These are phyloP conservation scores for Talaromyces ruber DNA, from an alignment of 495 filamentous ascomycete genomes.

Conservation along the genomic window DNA sequence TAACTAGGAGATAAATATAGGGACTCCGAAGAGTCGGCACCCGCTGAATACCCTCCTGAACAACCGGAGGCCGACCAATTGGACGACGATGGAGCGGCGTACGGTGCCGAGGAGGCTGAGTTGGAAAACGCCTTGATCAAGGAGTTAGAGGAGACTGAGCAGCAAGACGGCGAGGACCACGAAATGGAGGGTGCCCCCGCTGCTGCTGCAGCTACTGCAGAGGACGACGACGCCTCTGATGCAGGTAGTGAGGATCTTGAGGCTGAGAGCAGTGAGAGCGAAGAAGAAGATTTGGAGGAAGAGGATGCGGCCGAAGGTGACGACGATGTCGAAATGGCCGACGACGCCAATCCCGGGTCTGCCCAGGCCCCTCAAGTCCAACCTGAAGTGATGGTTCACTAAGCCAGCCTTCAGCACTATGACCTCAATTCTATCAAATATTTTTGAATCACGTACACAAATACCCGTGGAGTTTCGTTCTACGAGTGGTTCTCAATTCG, in stretches of 20 bases:
- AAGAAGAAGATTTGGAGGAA: constrained; percentile 76
- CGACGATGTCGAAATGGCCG: constrained; percentile 79
- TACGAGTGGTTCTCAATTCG: constrained; percentile 6
- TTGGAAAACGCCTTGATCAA: constrained; percentile 43
- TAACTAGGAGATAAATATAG: constrained; percentile 32
- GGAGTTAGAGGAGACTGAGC: constrained; percentile 52
- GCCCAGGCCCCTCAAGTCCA: constrained; percentile 27
- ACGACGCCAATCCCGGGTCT: constrained; percentile 34
- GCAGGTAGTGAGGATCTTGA: constrained; percentile 95
- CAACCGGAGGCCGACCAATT: constrained; percentile 88
- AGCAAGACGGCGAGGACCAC: constrained; percentile 50
- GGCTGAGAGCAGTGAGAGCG: constrained; percentile 77
- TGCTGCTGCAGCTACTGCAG: constrained; percentile 43
- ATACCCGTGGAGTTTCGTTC: constrained; percentile 6
- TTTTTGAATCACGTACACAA: not conserved
- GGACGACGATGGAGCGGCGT: constrained; percentile 75
- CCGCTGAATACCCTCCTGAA: constrained; percentile 91
- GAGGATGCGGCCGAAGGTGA: constrained; percentile 62
- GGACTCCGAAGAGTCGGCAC: constrained; percentile 94
- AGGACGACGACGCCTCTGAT: constrained; percentile 71
- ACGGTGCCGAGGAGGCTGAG: constrained; percentile 69
- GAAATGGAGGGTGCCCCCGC: constrained; percentile 81
- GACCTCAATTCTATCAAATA: not conserved
- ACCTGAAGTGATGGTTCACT: constrained; percentile 47
- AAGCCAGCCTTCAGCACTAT: constrained; percentile 4